A percentile compares a stretch with the other conserved stretches of the same genome.
phyloP scores from a whole-genome alignment of 2,329 filamentous ascomycete genomes.

The Berkeleyomyces basicola region DNA sequence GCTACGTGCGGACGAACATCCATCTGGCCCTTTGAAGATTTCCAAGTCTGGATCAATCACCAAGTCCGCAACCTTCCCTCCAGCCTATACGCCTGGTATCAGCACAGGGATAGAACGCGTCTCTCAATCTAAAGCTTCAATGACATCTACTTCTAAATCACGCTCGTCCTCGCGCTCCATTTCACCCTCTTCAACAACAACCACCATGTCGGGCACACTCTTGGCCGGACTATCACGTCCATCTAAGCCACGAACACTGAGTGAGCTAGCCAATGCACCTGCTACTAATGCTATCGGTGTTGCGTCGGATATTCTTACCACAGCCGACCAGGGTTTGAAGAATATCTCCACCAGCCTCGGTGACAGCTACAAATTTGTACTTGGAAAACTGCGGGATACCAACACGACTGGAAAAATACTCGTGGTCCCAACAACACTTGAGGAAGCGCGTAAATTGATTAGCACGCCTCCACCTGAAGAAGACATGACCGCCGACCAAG shows the following conservation, averaged over 20 bases:
- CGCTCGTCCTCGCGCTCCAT: not conserved
- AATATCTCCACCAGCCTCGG: conserved; percentile 81
- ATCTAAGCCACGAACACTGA: conserved; percentile 51
- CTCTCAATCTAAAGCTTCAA: not conserved
- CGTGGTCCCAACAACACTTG: conserved; percentile 70
- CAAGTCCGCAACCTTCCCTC: conserved; percentile 36
- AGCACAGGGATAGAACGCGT: conserved; percentile 19
- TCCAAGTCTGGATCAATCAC: conserved; percentile 32
- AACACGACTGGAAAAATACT: conserved; percentile 28
- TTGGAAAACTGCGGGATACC: conserved; percentile 67
- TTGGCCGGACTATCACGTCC: conserved; percentile 14
- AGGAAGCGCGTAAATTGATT: conserved; percentile 81
- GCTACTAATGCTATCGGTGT: conserved; percentile 58
- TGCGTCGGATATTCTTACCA: conserved; percentile 70
- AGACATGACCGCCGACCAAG: conserved; percentile 28
- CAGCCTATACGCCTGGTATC: conserved; percentile 31
- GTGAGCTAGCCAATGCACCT: conserved; percentile 72
- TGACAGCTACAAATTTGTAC: conserved; percentile 82
- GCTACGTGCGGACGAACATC: conserved; percentile 61
- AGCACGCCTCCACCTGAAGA: conserved; percentile 50
- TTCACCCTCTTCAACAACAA: not conserved
- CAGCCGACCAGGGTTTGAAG: conserved; percentile 82
- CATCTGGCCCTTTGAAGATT: conserved; percentile 47
- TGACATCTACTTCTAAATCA: not conserved
- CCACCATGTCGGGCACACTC: not conserved